A percentile compares a stretch with the other conserved stretches of the same genome.
These are phyloP conservation scores for Cucurbita pepo DNA, from an alignment of 306 rosid species.

Conservation along the genomic window DNA sequence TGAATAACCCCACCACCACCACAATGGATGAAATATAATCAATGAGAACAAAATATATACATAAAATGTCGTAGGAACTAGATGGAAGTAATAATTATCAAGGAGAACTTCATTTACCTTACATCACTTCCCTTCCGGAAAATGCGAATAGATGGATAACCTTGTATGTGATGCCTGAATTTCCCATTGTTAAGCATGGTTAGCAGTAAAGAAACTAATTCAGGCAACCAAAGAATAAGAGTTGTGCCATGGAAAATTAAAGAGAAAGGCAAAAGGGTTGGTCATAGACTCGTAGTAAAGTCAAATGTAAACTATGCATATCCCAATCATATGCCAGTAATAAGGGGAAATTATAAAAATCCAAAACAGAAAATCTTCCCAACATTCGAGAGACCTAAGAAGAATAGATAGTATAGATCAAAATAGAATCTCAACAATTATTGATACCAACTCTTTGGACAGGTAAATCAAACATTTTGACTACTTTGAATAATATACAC, in stretches of 20 bases:
- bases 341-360: neutral
- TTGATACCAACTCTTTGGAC: neutral
- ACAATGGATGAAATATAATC: neutral
- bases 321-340: neutral
- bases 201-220: conserved; percentile 5
- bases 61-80: neutral
- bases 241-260: neutral
- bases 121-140: conserved; percentile 89
- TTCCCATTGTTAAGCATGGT: conserved; percentile 11
- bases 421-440: neutral
- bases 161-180: conserved; percentile 90
- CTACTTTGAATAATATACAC: neutral
- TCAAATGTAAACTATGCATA: too few species aligned
- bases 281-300: too few species aligned
- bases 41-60: neutral
- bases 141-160: conserved; percentile 94
- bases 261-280: neutral
- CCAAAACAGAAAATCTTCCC: neutral
- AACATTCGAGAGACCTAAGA: neutral
- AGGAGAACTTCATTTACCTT: conserved; percentile 30
- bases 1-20: neutral
- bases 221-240: neutral
- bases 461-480: neutral
- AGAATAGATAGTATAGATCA: neutral
- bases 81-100: neutral